These are phyloP conservation scores for Aleurites moluccanus DNA, from an alignment of 441 rosid species.

Conservation along the genomic window DNA sequence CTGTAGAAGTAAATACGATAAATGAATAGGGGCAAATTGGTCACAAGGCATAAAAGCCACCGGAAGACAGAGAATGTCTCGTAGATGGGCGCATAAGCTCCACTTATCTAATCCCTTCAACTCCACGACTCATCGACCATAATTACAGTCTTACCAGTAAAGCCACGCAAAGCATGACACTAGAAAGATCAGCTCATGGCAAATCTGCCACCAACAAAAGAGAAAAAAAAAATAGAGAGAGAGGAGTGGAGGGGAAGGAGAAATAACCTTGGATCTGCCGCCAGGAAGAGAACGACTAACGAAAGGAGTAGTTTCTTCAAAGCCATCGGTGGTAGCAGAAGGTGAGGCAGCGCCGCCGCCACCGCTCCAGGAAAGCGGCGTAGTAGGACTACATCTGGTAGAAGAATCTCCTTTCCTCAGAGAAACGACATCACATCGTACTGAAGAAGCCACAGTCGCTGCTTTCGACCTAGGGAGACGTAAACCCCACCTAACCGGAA, in stretches of 20 bases:
- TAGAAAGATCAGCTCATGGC: no score
- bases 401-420: slow-evolving; percentile 46
- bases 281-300: slow-evolving; percentile 37
- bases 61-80: neutral
- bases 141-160: neutral
- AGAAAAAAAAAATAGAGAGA: no score
- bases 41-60: neutral
- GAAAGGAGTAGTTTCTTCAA: slow-evolving; percentile 59
- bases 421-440: slow-evolving; percentile 40
- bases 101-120: neutral
- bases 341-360: slow-evolving; percentile 53
- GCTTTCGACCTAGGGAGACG: slow-evolving; percentile 62
- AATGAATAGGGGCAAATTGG: neutral
- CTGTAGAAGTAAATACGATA: neutral
- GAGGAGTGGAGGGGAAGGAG: neutral
- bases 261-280: slow-evolving; percentile 78
- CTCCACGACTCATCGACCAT: neutral
- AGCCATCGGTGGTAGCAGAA: slow-evolving; percentile 55
- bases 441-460: slow-evolving; percentile 11
- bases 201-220: no score
- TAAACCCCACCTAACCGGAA: slow-evolving; percentile 65
- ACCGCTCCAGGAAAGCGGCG: slow-evolving; percentile 94
- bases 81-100: neutral
- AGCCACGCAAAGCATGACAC: neutral
- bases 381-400: slow-evolving; percentile 76